phyloP scores from a whole-genome alignment of 345 rosid species.

The Populus ilicifolia region DNA sequence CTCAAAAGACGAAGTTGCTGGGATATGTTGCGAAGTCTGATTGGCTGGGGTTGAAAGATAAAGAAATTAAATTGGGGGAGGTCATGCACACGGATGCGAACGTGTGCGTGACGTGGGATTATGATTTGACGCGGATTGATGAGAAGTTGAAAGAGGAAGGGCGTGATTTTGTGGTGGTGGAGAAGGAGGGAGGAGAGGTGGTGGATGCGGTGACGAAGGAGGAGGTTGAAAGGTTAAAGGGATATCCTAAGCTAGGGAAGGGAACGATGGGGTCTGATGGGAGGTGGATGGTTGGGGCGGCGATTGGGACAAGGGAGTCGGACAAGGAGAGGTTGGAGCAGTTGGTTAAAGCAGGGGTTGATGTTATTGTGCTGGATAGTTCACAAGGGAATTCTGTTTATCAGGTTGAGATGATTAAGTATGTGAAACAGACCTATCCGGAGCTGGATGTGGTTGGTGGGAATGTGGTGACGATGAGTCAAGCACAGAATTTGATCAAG shows the following conservation, averaged over 20 bases:
- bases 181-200: constrained; percentile 50
- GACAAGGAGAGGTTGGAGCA: constrained; percentile 81
- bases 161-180: constrained; percentile 50
- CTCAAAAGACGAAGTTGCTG: constrained; percentile 39
- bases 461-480: constrained; percentile 78
- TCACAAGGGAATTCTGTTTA: constrained; percentile 89
- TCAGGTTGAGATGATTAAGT: constrained; percentile 86
- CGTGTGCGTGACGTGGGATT: constrained; percentile 47
- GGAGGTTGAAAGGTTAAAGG: constrained; percentile 69
- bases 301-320: constrained; percentile 70
- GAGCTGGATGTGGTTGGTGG: constrained; percentile 86
- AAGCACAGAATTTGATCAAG: constrained; percentile 79
- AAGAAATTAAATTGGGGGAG: constrained; percentile 52
- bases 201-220: constrained; percentile 62
- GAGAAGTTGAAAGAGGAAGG: constrained; percentile 36
- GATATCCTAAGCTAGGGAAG: constrained; percentile 60
- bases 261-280: constrained; percentile 72
- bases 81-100: constrained; percentile 48
- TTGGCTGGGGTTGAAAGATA: constrained; percentile 44
- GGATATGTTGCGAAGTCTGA: constrained; percentile 64
- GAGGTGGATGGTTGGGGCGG: constrained; percentile 90
- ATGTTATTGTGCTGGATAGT: constrained; percentile 77
- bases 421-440: constrained; percentile 58
- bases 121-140: constrained; percentile 52
- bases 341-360: constrained; percentile 62